Conservation (phyloP, 768 basidiomycete genomes). For the Hydnum rufescens region DNA sequence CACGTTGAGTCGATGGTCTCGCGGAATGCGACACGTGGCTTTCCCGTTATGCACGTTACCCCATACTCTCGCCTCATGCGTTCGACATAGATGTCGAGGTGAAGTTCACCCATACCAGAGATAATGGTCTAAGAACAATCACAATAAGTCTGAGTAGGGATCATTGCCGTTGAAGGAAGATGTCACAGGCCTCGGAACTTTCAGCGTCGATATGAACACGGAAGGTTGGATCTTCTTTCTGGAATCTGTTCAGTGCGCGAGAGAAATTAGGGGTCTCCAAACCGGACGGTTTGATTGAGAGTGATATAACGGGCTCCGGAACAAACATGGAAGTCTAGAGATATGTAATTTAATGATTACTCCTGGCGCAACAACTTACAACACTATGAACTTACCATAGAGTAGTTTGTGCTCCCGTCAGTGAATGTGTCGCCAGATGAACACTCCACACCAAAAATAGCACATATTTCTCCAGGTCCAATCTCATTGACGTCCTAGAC, state of each 20-base stretch:
- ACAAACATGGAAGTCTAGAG: conserved; percentile 91
- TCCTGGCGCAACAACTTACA: background rate
- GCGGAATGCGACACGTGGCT: conserved; percentile 90
- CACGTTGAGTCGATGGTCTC: conserved; percentile 72
- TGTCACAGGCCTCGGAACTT: conserved; percentile 59
- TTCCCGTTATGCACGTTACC: conserved; percentile 80
- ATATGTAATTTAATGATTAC: background rate
- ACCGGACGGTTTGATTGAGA: conserved; percentile 80
- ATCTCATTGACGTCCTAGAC: conserved; percentile 86
- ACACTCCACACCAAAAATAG: conserved; percentile 97
- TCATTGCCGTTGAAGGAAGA: background rate
- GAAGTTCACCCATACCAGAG: conserved; percentile 98
- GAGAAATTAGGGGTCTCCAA: conserved; percentile 93
- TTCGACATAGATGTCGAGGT: conserved; percentile 97
- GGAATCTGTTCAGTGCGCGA: conserved; percentile 88
- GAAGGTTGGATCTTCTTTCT: conserved; percentile 98
- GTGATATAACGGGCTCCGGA: conserved; percentile 93
- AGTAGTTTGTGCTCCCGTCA: conserved; percentile 71
- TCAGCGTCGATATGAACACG: conserved; percentile 87
- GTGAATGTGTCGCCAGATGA: conserved; percentile 96
- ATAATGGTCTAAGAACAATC: conserved; percentile 30
- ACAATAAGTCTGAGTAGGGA: background rate
- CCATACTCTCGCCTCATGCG: conserved; percentile 97
- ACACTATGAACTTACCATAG: conserved; percentile 50
- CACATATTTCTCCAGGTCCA: conserved; percentile 96